Base-by-base conservation (phyloP, 176 grass and related monocot species). In the Aegilops bicornis region DNA sequence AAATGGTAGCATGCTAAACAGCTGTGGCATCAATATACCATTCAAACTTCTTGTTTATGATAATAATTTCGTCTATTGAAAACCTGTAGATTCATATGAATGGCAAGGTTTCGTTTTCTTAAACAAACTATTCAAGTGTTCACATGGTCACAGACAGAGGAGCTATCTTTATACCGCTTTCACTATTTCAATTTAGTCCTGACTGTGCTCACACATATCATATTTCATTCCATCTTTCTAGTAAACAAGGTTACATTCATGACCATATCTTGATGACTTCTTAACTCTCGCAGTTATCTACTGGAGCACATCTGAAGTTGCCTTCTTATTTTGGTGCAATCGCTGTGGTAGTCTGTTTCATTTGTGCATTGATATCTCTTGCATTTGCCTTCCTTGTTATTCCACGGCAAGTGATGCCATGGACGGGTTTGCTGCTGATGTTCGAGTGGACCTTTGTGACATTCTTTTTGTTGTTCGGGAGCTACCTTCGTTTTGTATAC, bases 381-480 rank as follows among this genome's bases (percentile, higher is more conserved):
- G 92, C 47, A 6, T 77, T 98, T 65, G 82, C 94, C 56, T 96
- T 98, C 36, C 24, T 66, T 73, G 60, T 92, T 59, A 92, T 98
- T 89, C 97, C 97, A 66, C 79, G 85, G 68, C 94, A 96, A 88
- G 85, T 96, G 80, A 94, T 92, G 78, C 97, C 97, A 86, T 93
- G 89, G 92, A 98, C 90, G 22, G 97, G 97, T 78, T 86, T 98
- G 87, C 72, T 98, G 43, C 79, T 98, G 80, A 80, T 98, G 88
- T 92, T 91, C 8, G 94, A 98, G 73, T 94, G 88, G 90, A 92
- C 80, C 61, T 98, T 90, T 82, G 78, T 85, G 58, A 22, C 70
- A 16, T 98, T 96, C 80, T 96, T 98, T 68, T 78, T 94, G 32
- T 63, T 88, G 61, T 96, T 94, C 36, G 88, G 87, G 82, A 79